Base-by-base conservation (phyloP, 2,329 filamentous ascomycete species). In the Reticulascus tulasneorum region DNA sequence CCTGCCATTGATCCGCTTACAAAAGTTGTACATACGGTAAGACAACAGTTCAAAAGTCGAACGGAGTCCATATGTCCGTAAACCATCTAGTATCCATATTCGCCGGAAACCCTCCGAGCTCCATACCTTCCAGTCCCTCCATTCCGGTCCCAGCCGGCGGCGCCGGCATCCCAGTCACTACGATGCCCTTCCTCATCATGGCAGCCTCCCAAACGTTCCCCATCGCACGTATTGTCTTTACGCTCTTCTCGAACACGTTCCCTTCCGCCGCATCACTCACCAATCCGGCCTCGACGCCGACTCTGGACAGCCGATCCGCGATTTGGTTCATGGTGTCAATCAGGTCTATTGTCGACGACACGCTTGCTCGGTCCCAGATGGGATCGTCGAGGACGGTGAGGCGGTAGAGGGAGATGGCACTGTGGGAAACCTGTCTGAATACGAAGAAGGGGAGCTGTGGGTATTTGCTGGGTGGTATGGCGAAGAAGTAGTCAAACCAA, bases 171-270 rank as follows among this genome's bases (percentile, higher is more conserved):
- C 34, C 41, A 1, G 18, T 13, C 25, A 11, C 37, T 11, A 20
- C 15, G 4, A 7, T 23, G 3, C 17, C 25, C n/a, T 23, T 16
- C 9, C 9, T 20, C 3, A 51, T 48, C 25, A 65, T 32, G 11
- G 49, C 46, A 16, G 60, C 59, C 32, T 63, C 62, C 62, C 62
- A 65, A 8, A 49, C 53, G 11, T 38, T 47, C 23, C 50, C 53
- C 28, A 64, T 45, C 19, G 55, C 59, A 27, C 49, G 50, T 41
- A 64, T 50, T n/a, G 62, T 59, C 39, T 55, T 60, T n/a, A 48
- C 51, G 7, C 51, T 58, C 29, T 59, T 60, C 17, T 40, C 27
- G 33, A 59, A 64, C 11, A 59, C 35, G 3, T 52, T 53, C 2
- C 52, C 57, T 5, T 60, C 56, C 6, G 45, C 46, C 5, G 40